phyloP scores from a whole-genome alignment of 371 early-diverging fungal genomes.

The Nosema muscidifuracis region DNA sequence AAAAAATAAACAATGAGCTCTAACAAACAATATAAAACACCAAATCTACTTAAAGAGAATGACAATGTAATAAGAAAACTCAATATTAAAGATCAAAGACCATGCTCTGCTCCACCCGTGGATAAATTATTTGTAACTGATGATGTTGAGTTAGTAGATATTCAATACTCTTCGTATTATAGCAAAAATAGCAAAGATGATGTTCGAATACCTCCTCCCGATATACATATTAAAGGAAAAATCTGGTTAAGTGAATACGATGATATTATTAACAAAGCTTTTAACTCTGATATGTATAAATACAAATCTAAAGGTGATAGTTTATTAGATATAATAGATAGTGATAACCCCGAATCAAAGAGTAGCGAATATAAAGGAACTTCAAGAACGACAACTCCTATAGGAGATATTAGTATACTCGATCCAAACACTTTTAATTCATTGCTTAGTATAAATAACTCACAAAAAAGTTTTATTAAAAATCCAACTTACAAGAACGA shows the following conservation, averaged over 20 bases:
- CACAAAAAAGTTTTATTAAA: background rate
- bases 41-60: background rate
- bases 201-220: constrained; percentile 64
- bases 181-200: constrained; percentile 63
- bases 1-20: background rate
- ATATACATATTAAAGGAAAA: constrained; percentile 46
- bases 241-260: constrained; percentile 41
- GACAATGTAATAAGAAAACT: background rate
- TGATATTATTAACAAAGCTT: constrained; percentile 47
- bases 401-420: constrained; percentile 38
- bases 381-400: constrained; percentile 43
- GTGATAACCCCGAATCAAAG: constrained; percentile 48
- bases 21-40: background rate
- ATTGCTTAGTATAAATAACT: constrained; percentile 5
- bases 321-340: constrained; percentile 43
- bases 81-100: constrained; percentile 11
- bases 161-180: constrained; percentile 65
- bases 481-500: background rate
- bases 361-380: constrained; percentile 42
- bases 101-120: constrained; percentile 52
- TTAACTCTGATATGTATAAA: constrained; percentile 47
- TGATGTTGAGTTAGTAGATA: constrained; percentile 45
- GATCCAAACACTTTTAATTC: constrained; percentile 27
- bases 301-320: constrained; percentile 1
- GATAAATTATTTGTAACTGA: constrained; percentile 48